Base-by-base conservation (phyloP, 2,329 filamentous ascomycete genomes). In the Pseudocercospora musae region DNA sequence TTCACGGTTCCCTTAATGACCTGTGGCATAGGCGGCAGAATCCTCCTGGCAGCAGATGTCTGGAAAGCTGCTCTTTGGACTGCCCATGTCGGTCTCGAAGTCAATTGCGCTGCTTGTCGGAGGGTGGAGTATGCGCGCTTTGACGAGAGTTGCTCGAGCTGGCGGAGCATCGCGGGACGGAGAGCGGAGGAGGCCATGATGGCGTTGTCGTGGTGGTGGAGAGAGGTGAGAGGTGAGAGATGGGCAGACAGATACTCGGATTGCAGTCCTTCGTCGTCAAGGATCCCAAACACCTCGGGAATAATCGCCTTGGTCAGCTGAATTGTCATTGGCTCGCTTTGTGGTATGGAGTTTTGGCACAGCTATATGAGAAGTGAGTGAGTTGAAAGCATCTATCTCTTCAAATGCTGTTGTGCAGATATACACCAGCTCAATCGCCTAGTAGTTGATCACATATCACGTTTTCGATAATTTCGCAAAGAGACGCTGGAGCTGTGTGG, bases 11-110 rank as follows among this genome's bases (percentile, higher is more conserved):
- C 73, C 33, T 66, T 53, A 56, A 75, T 71, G 53, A 66, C 68
- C 63, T 76, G 95, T 73, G 93, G 92, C 69, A 90, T 85, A 60
- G 92, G 88, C 63, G 94, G 92, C 62, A 99, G 84, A 74, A 94
- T 89, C 75, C 84, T 83, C 78, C 86, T 85, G 79, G 86, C 85
- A 78, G 87, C 84, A 46, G 91, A 91, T 73, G 89, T 91, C 79
- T 97, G 93, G 85, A 99, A 96, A 71, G 90, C 88, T 69, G 92
- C 89, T 77, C 87, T 76, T 70, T 72, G 78, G 74, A 68, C 60
- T 66, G 77, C 71, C 71, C 76, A 78, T 57, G 75, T 74, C 71
- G 82, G 69, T 57, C 69, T 68, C 59, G 74, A 73, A 70, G 65
- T 69, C 66, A 62, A 68, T 58, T 60, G 69, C 66, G 66, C 69